These are phyloP conservation scores for Alnus glutinosa DNA, from an alignment of 306 rosid genomes.

Conservation along the genomic window DNA sequence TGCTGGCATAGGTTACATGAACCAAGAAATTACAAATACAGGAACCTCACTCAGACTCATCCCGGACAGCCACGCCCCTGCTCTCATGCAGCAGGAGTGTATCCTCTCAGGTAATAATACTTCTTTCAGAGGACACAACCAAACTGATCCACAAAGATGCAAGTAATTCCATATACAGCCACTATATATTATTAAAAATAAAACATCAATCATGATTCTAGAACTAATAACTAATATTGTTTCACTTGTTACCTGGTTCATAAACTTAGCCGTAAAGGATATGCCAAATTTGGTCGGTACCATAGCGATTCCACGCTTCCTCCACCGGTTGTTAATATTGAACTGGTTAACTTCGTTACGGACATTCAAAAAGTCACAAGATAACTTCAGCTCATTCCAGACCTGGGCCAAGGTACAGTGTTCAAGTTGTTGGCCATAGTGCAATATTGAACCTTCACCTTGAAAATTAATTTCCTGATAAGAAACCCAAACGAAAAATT, in stretches of 20 bases:
- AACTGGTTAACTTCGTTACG: constrained; percentile 65
- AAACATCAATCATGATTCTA: neutral
- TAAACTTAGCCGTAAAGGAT: constrained; percentile 76
- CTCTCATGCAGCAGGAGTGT: neutral
- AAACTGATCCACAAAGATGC: neutral
- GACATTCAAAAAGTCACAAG: constrained; percentile 66
- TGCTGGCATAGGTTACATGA: no score
- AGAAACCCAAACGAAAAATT: constrained; percentile 28
- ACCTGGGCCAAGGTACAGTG: constrained; percentile 69
- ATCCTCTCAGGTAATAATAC: neutral
- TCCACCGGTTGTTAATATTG: constrained; percentile 75
- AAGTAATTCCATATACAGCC: neutral
- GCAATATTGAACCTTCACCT: constrained; percentile 76
- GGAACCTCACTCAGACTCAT: neutral
- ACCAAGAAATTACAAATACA: no score
- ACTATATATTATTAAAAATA: neutral
- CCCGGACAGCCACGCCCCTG: constrained; percentile 22
- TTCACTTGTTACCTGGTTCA: constrained; percentile 77
- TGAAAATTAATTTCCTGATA: constrained; percentile 87
- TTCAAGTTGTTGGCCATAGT: constrained; percentile 77
- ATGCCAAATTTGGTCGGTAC: constrained; percentile 95
- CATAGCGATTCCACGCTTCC: constrained; percentile 89
- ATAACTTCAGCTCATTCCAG: constrained; percentile 76
- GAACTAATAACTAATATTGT: neutral
- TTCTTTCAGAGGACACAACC: constrained; percentile 2